These are phyloP conservation scores for Pseudonitzschia pungens DNA, from an alignment of 108 stramenopile species.

Conservation along the genomic window DNA sequence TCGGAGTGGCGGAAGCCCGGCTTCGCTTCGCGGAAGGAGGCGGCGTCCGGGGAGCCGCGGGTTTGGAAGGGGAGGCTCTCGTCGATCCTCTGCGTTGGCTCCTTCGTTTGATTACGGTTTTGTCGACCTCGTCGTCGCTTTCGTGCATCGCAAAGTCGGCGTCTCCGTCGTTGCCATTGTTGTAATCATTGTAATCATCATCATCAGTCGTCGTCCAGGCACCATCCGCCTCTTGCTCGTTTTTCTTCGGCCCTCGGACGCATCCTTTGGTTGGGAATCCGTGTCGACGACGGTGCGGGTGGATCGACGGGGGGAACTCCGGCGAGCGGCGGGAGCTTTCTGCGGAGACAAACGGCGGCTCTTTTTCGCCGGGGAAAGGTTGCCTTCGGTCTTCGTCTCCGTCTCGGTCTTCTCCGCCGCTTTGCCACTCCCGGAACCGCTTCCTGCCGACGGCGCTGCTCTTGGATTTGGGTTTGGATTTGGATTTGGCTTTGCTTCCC, in stretches of 20 bases:
- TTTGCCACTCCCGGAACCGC: neutral
- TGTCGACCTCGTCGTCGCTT: neutral
- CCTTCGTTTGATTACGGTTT: neutral
- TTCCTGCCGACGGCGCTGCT: neutral
- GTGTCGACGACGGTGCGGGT: neutral
- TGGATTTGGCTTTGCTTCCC: neutral
- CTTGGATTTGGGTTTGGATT: neutral
- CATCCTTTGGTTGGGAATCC: neutral
- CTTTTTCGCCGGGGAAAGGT: neutral
- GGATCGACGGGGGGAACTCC: neutral
- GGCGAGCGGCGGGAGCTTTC: neutral
- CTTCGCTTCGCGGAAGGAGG: neutral
- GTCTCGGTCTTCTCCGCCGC: neutral
- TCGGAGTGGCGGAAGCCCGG: neutral
- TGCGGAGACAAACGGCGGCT: neutral
- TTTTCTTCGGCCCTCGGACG: neutral
- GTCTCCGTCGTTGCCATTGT: neutral
- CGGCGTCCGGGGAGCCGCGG: neutral
- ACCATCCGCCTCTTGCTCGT: conserved; percentile 5
- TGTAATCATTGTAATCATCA: neutral
- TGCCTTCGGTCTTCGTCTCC: neutral
- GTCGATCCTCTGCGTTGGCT: neutral
- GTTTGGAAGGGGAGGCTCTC: neutral
- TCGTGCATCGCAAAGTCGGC: neutral
- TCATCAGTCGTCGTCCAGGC: neutral